Conservation (phyloP, 805 yeast genomes). For the Ogataea pignaliae region DNA sequence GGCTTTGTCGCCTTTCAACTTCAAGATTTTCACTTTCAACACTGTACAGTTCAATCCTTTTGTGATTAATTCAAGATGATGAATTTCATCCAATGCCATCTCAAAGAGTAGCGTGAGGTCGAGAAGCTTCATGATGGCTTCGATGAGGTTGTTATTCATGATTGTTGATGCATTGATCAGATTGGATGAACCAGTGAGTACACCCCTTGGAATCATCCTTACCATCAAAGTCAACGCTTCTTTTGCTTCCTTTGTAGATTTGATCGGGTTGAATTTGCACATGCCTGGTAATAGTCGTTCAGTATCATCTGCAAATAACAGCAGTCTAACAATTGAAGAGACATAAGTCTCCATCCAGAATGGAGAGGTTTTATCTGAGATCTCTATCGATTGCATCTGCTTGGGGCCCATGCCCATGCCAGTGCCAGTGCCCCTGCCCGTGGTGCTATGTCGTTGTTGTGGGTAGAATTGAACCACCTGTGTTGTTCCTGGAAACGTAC, state of each 20-base stretch:
- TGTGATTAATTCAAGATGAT: constrained; percentile 10
- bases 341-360: constrained; percentile 63
- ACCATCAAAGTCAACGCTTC: constrained; percentile 37
- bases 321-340: constrained; percentile 50
- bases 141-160: constrained; percentile 49
- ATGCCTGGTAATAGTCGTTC: constrained; percentile 56
- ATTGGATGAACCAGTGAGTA: constrained; percentile 39
- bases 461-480: constrained; percentile 44
- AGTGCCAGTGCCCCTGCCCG: constrained; percentile 36
- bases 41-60: constrained; percentile 23
- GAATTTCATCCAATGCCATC: constrained; percentile 37
- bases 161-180: constrained; percentile 30
- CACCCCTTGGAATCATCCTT: constrained; percentile 43
- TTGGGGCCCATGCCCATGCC: too few relatives aligned
- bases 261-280: constrained; percentile 44
- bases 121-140: constrained; percentile 40
- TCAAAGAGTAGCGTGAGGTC: constrained; percentile 35
- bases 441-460: constrained; percentile 15
- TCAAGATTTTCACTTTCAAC: constrained; percentile 39
- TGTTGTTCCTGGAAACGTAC: constrained; percentile 47
- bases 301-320: constrained; percentile 48
- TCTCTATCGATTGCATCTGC: constrained; percentile 17
- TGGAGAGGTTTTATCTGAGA: constrained; percentile 50
- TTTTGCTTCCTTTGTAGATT: constrained; percentile 31
- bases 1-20: constrained; percentile 40